Percentiles rank a stretch among this genome's conserved stretches.
phyloP scores from a whole-genome alignment of 768 basidiomycete genomes.

The Podaxis sp. region DNA sequence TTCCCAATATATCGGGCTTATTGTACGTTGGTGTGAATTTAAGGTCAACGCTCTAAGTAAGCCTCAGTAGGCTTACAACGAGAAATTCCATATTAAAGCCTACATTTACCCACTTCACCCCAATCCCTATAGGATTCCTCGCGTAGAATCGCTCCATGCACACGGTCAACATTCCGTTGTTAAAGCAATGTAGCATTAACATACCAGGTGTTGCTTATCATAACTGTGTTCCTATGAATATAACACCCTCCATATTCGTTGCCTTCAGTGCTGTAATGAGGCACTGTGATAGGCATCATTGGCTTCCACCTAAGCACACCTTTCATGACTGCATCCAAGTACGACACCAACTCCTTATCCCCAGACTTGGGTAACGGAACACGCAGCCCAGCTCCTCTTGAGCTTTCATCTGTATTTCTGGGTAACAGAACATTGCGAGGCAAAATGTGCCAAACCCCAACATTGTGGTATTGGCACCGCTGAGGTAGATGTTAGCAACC shows the following conservation, averaged over 20 bases:
- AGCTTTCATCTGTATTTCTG: constrained; percentile 18
- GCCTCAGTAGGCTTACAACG: no score
- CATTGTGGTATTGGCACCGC: constrained; percentile 18
- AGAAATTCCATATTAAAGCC: no score
- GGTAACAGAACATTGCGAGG: constrained; percentile 17
- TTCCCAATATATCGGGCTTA: no score
- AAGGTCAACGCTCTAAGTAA: no score
- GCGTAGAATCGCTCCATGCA: no score
- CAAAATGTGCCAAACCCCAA: constrained; percentile 15
- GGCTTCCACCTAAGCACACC: constrained; percentile 22
- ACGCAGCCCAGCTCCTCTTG: background rate
- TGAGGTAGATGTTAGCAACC: constrained; percentile 4
- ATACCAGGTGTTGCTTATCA: constrained; percentile 17
- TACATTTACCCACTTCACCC: no score
- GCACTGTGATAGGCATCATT: constrained; percentile 17
- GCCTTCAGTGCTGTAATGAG: background rate
- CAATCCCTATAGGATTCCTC: no score
- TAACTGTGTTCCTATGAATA: background rate
- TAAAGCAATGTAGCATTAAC: background rate
- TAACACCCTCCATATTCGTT: constrained; percentile 1
- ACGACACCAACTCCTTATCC: constrained; percentile 17
- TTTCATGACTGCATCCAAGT: constrained; percentile 18
- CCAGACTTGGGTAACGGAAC: constrained; percentile 17
- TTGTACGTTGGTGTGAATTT: no score
- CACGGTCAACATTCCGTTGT: no score